phyloP scores from a whole-genome alignment of 495 filamentous ascomycete genomes.

The Ascodesmis nigricans region DNA sequence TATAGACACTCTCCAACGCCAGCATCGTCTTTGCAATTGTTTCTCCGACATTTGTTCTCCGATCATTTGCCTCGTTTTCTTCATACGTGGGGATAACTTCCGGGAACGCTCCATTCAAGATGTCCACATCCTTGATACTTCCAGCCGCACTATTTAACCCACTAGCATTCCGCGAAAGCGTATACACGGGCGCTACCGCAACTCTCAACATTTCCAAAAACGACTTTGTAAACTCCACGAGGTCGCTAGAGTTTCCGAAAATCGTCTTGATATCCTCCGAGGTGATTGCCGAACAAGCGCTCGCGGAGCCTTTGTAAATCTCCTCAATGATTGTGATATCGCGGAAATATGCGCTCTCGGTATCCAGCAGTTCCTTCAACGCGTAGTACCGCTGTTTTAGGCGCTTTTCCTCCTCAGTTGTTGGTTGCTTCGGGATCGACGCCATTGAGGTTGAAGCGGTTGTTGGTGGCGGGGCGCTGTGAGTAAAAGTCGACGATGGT shows the following conservation, averaged over 20 bases:
- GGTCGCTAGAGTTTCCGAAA: conserved; percentile 74
- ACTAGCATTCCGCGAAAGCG: conserved; percentile 14
- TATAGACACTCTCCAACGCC: conserved; percentile 64
- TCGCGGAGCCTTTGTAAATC: conserved; percentile 89
- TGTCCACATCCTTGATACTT: conserved; percentile 19
- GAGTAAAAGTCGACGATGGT: conserved; percentile 12
- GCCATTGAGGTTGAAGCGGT: conserved; percentile 14
- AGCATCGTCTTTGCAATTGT: conserved; percentile 51
- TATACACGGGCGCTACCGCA: conserved; percentile 50
- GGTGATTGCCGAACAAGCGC: conserved; percentile 57
- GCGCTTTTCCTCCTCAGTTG: conserved; percentile 16
- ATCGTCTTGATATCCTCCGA: conserved; percentile 63
- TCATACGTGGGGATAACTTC: conserved; percentile 25
- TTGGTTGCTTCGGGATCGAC: too few species aligned
- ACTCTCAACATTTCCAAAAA: conserved; percentile 62
- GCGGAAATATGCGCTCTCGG: conserved; percentile 62
- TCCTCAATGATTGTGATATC: conserved; percentile 94
- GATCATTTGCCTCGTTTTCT: conserved; percentile 49
- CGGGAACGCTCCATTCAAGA: conserved; percentile 12
- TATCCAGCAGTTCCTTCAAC: conserved; percentile 79
- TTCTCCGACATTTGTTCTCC: conserved; percentile 52
- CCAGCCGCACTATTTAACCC: conserved; percentile 24
- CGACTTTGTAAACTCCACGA: conserved; percentile 55
- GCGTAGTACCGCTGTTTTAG: conserved; percentile 42
- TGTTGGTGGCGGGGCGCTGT: too few species aligned